Evolutionary conservation across 257 asterid genomes (phyloP).

Genomic region (Mentha longifolia): DNA sequence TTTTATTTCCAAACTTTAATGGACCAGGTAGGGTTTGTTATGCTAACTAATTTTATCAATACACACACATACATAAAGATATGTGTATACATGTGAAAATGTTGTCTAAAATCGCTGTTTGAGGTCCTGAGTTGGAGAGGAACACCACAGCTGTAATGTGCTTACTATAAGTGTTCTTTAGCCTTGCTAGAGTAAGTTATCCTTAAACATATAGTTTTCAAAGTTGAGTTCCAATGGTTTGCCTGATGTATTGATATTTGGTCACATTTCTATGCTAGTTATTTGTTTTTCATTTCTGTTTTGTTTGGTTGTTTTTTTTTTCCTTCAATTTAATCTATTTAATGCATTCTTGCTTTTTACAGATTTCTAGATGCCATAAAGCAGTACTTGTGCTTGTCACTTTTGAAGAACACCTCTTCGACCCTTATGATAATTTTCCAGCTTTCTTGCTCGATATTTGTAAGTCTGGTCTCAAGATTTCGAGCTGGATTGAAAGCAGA

Average conservation of each 20-base stretch:
- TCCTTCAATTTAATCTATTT: conserved; percentile 25
- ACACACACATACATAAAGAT: background rate
- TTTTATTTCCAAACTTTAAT: background rate
- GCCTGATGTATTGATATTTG: conserved; percentile 13
- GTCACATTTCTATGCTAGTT: background rate
- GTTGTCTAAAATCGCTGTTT: background rate
- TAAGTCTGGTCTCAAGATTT: conserved; percentile 95
- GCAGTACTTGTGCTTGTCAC: conserved; percentile 95
- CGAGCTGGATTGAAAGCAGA: conserved; percentile 98
- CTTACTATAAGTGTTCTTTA: background rate
- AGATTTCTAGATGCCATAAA: conserved; percentile 97
- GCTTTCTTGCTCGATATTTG: conserved; percentile 97
- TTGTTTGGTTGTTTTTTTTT: conserved; percentile 18
- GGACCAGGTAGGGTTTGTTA: background rate
- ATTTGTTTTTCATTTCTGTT: background rate
- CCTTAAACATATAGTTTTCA: conserved; percentile 4
- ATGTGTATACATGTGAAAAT: background rate
- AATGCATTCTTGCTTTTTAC: conserved; percentile 40
- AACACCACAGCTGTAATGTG: background rate
- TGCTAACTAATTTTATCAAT: background rate
- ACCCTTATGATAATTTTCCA: conserved; percentile 93
- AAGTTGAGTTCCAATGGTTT: conserved; percentile 6
- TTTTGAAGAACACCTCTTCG: conserved; percentile 96
- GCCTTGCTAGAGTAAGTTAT: background rate
- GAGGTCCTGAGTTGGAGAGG: conserved; percentile 18